Evolutionary conservation across 352 stramenopile species (phyloP).

Genomic region (Phytophthora crassamura): DNA sequence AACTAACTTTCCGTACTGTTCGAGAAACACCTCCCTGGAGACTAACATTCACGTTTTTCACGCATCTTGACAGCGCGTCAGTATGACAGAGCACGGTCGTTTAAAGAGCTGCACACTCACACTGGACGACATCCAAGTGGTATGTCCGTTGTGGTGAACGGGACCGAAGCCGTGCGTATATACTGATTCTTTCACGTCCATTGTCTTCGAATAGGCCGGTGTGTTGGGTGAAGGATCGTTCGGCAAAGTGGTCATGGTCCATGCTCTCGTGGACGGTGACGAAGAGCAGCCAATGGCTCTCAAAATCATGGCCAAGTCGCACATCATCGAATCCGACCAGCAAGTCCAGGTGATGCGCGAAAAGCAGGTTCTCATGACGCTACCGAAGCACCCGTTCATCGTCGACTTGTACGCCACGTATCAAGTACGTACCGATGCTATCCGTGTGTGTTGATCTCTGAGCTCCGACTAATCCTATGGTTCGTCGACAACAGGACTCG

Average conservation of each 20-base stretch:
- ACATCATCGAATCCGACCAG: slow-evolving; percentile 94
- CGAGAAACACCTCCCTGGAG: neutral
- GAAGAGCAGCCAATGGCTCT: slow-evolving; percentile 82
- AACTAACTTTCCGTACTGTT: neutral
- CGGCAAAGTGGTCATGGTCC: slow-evolving; percentile 95
- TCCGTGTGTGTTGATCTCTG: neutral
- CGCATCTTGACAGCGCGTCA: slow-evolving; percentile 48
- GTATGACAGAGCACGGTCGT: slow-evolving; percentile 47
- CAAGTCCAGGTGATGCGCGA: slow-evolving; percentile 95
- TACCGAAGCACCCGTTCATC: slow-evolving; percentile 92
- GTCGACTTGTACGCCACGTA: slow-evolving; percentile 92
- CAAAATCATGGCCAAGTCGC: slow-evolving; percentile 94
- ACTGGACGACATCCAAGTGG: slow-evolving; percentile 73
- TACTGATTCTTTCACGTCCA: neutral
- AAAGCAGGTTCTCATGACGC: slow-evolving; percentile 88
- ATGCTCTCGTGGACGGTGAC: slow-evolving; percentile 60
- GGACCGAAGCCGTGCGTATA: neutral
- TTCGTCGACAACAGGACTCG: slow-evolving; percentile 64
- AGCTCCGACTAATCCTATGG: neutral
- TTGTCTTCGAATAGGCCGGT: slow-evolving; percentile 49
- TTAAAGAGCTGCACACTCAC: slow-evolving; percentile 61
- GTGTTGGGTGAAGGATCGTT: slow-evolving; percentile 97
- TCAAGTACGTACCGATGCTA: slow-evolving; percentile 41
- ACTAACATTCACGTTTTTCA: slow-evolving; percentile 5
- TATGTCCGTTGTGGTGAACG: slow-evolving; percentile 15